These are phyloP conservation scores for Phytopythium mirpurense DNA, from an alignment of 352 stramenopile species.

Conservation along the genomic window DNA sequence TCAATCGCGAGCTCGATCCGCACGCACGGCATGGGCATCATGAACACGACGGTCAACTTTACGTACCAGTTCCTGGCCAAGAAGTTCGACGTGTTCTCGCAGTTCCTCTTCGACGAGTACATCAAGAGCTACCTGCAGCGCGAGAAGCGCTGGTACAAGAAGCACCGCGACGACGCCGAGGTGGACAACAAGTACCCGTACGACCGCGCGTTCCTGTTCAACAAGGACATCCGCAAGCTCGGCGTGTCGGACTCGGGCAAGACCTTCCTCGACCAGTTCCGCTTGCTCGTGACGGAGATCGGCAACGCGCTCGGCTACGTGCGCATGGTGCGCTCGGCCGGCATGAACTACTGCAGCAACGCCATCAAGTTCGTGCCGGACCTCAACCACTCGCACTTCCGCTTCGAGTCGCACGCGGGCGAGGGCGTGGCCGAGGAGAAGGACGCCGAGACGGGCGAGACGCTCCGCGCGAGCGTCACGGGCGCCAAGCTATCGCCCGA, in stretches of 20 bases:
- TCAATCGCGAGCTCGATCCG: slow-evolving; percentile 88
- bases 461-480: slow-evolving; percentile 36
- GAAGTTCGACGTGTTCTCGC: slow-evolving; percentile 88
- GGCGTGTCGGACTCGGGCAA: slow-evolving; percentile 82
- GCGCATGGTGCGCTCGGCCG: slow-evolving; percentile 90
- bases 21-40: slow-evolving; percentile 94
- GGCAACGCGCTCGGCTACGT: slow-evolving; percentile 93
- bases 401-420: slow-evolving; percentile 69
- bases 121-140: slow-evolving; percentile 92
- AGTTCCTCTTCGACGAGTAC: slow-evolving; percentile 94
- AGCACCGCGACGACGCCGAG: slow-evolving; percentile 84
- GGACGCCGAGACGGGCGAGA: slow-evolving; percentile 49
- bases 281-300: slow-evolving; percentile 90
- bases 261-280: slow-evolving; percentile 89
- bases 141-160: slow-evolving; percentile 92
- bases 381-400: slow-evolving; percentile 83
- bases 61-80: slow-evolving; percentile 93
- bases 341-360: slow-evolving; percentile 91
- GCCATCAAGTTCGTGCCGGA: slow-evolving; percentile 91
- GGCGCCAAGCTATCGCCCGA: slow-evolving; percentile 72
- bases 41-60: slow-evolving; percentile 95
- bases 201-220: slow-evolving; percentile 88
- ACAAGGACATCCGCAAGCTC: slow-evolving; percentile 88
- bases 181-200: slow-evolving; percentile 94
- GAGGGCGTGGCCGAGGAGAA: slow-evolving; percentile 49